Evolutionary conservation across 2,329 filamentous ascomycete genomes (phyloP), one percentile per base, ranked within the genome.

Genomic region (Didymella pomorum): DNA sequence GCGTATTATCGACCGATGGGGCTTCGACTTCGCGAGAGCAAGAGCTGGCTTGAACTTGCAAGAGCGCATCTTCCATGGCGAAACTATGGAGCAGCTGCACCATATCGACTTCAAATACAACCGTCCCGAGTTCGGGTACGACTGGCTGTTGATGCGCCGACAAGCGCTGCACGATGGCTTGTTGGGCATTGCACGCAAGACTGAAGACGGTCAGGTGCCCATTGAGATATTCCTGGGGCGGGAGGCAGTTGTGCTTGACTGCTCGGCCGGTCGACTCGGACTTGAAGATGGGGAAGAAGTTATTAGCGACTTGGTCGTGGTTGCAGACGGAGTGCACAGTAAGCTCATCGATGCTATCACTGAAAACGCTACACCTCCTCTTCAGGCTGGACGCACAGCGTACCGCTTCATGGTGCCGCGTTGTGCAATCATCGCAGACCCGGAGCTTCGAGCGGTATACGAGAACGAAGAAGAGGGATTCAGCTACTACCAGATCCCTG

Each of bases 41-140:
- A 58, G 29, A 14, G 43, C 44, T 11, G 44, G 56, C 8, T 11
- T 42, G 5, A 48, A 52, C 10, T 9, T 49, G 39, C 44, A 53
- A 26, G 50, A 50, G 45, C 48, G 50, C 14, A 46, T 53, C 16
- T 49, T 50, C 21, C 49, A 58, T 20, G 39, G 50, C 45, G 50
- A 53, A 20, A 53, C 39, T 11, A 45, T 50, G 25, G 2, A 53
- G n/a, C 49, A 45, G 10, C 23, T 58, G 31, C 56, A 50, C 16
- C 44, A 49, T 9, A 58, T 58, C 28, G 50, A 50, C 12, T 49
- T 58, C 23, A 58, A 58, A 28, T 53, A 53, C 35, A 53, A 58
- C 14, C 37, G 49, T 10, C 23, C 28, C 18, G 55, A 52, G 8
- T 45, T 49, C 10, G 49, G 55, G 2, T 58, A 58, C 10, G 49